These are phyloP conservation scores for Cladochytrium tenue DNA, from an alignment of 371 early-diverging fungal species.

Conservation along the genomic window DNA sequence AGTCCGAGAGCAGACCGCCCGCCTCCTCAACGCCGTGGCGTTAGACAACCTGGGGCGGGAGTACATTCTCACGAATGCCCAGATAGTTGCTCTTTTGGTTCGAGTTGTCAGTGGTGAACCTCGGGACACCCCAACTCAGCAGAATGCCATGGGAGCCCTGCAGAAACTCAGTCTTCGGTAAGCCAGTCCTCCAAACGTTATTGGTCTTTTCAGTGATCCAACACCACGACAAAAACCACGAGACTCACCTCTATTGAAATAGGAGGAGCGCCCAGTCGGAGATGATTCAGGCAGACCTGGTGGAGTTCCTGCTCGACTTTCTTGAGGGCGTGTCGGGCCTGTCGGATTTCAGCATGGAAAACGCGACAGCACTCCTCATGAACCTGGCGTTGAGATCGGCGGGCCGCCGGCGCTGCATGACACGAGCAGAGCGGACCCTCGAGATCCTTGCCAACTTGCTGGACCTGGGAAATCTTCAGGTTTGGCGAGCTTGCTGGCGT, in stretches of 20 bases:
- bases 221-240: not conserved
- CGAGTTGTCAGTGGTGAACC: constrained; percentile 23
- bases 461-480: constrained; percentile 39
- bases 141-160: constrained; percentile 44
- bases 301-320: constrained; percentile 32
- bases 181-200: too few species aligned
- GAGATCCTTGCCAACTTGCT: constrained; percentile 28
- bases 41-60: constrained; percentile 40
- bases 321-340: constrained; percentile 34
- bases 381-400: constrained; percentile 45
- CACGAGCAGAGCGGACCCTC: constrained; percentile 22
- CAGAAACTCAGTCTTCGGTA: constrained; percentile 53
- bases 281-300: constrained; percentile 32
- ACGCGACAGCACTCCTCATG: constrained; percentile 51
- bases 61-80: constrained; percentile 30
- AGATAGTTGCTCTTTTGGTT: constrained; percentile 23
- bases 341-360: constrained; percentile 42
- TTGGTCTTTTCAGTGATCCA: too few species aligned
- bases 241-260: not conserved
- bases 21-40: constrained; percentile 38
- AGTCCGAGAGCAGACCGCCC: constrained; percentile 28
- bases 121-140: constrained; percentile 27
- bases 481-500: too few species aligned
- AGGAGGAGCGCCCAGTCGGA: constrained; percentile 41
- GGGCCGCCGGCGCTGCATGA: constrained; percentile 35